These are phyloP conservation scores for Candida pseudocylindracea DNA, from an alignment of 1,139 yeast genomes.

Conservation along the genomic window DNA sequence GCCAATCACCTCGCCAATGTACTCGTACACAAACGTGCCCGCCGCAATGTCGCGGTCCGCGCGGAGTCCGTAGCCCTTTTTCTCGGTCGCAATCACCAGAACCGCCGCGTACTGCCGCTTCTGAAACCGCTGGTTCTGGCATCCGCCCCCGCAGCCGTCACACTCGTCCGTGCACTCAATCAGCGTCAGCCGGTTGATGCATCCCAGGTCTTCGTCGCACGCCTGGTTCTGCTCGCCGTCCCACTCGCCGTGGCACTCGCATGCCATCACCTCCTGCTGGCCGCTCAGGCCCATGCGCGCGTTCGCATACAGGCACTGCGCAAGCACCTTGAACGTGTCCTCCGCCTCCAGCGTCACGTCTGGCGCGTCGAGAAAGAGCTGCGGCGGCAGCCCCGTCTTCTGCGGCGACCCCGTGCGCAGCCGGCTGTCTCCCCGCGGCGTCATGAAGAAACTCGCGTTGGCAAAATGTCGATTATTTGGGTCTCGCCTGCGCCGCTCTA, in stretches of 20 bases:
- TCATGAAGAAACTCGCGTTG: no score
- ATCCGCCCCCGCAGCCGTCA: constrained; percentile 53
- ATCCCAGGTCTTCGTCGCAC: constrained; percentile 71
- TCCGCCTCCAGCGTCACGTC: constrained; percentile 58
- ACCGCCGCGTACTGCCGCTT: constrained; percentile 46
- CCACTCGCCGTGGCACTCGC: constrained; percentile 54
- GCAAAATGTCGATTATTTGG: no score
- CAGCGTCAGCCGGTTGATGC: constrained; percentile 79
- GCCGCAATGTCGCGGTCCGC: constrained; percentile 37
- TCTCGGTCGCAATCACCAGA: constrained; percentile 58
- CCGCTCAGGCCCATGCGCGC: constrained; percentile 46
- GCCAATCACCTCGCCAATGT: constrained; percentile 83
- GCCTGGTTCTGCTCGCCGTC: constrained; percentile 29
- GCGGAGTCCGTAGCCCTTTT: constrained; percentile 78
- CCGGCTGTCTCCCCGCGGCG: no score
- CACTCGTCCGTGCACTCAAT: constrained; percentile 73
- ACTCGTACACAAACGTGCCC: constrained; percentile 64
- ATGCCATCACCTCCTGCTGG: constrained; percentile 55
- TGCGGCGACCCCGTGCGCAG: no score
- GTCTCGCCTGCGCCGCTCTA: no score
- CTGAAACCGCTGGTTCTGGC: constrained; percentile 82
- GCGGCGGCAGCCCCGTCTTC: constrained; percentile 2
- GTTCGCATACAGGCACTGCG: constrained; percentile 35
- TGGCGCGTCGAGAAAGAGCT: constrained; percentile 22
- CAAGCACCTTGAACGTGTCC: constrained; percentile 17